phyloP scores from a whole-genome alignment of 768 basidiomycete species.

The Podaxis sp. region DNA sequence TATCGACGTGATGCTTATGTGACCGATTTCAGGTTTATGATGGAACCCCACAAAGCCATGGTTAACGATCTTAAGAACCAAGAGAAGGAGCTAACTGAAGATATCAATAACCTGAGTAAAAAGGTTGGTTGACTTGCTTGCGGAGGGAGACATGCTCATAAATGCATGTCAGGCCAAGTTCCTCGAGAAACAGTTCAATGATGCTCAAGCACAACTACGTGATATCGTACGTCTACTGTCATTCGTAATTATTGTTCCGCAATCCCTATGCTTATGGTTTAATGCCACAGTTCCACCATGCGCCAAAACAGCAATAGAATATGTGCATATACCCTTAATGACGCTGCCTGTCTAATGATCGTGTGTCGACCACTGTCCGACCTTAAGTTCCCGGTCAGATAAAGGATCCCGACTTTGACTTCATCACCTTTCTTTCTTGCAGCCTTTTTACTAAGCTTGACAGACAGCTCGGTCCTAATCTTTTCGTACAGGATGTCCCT shows the following conservation, averaged over 20 bases:
- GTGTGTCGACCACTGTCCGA: neutral
- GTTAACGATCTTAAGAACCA: conserved; percentile 70
- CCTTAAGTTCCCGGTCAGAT: neutral
- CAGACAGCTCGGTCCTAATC: neutral
- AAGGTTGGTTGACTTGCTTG: conserved; percentile 52
- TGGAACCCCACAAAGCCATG: conserved; percentile 78
- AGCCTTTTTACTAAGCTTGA: neutral
- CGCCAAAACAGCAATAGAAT: conserved; percentile 37
- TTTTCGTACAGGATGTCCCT: neutral
- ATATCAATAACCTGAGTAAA: conserved; percentile 78
- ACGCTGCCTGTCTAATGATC: neutral
- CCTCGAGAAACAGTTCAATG: conserved; percentile 90
- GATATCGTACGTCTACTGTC: conserved; percentile 65
- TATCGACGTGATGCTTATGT: conserved; percentile 1
- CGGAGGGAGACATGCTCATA: neutral
- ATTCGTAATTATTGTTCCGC: neutral
- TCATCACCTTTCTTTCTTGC: neutral
- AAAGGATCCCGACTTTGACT: neutral
- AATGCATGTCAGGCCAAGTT: conserved; percentile 65
- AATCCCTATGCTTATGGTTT: neutral
- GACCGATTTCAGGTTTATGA: conserved; percentile 72
- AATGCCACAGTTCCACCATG: conserved; percentile 53
- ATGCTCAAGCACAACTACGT: conserved; percentile 82
- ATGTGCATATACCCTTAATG: neutral
- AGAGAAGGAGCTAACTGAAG: conserved; percentile 84